Base-by-base conservation (phyloP, 2,329 filamentous ascomycete genomes). In the Cladosporium colombiae region DNA sequence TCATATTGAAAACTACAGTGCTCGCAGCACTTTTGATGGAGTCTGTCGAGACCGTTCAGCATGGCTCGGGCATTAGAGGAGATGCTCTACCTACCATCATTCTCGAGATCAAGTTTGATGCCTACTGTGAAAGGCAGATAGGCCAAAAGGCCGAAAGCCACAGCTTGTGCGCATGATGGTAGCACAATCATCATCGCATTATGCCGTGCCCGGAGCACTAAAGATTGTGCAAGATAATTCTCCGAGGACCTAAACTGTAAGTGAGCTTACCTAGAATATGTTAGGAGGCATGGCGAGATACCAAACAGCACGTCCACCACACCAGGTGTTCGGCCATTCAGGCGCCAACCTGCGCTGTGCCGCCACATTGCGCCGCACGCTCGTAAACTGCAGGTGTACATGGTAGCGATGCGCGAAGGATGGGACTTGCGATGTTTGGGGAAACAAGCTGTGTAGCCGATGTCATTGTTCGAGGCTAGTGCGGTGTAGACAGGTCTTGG, bases 1-100 rank as follows among this genome's bases (percentile, higher is more conserved):
- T 80, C 77, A 85, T 81, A 52, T 82, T 81, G 65, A 81, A 77
- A 5, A 83, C 83, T 21, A 77, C 73, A 13, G 74, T 74, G 14
- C 70, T 71, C 8, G 81, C 80, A 23, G 81, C 81, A 62, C 72
- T 65, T 67, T 80, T 81, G 70, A 83, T 79, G 0, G 80, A 81
- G 60, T 78, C 79, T 61, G 31, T 1, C 8, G 40, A 46, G 6
- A 46, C 10, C 5, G n/a, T 11, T 46, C n/a, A 46, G 40, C 40
- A 46, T 46, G 5, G 40, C n/a, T 46, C 10, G 11, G 2, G 40
- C n/a, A 8, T 1, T 16, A 46, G n/a, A 21, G 40, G 40, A 21
- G n/a, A 8, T 13, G 40, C 23, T 8, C 3, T 13, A 46, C 49
- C 11, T 52, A 52, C 49, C 49, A 29, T 52, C 25, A 18, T 52